Evolutionary conservation across 768 basidiomycete genomes (phyloP).

Genomic region (Xerocomellus dryophilus): DNA sequence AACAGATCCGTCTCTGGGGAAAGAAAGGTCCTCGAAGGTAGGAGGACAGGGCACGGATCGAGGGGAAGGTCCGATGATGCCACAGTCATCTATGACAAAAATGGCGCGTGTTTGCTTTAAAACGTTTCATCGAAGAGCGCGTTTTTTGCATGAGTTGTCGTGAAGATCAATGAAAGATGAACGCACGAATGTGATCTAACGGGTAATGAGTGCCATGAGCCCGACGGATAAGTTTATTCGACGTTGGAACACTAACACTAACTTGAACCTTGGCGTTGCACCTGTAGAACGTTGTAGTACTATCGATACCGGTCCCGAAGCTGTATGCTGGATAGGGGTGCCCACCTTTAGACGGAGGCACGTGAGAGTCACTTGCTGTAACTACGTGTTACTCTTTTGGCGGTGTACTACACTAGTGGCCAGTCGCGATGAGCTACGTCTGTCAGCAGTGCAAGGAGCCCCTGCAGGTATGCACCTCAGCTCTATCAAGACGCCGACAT

Average conservation of each 20-base stretch:
- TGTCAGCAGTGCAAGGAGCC: conserved; percentile 94
- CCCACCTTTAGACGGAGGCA: background rate
- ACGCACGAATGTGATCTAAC: background rate
- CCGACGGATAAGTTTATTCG: background rate
- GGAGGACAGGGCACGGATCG: conserved; percentile 1
- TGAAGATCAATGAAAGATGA: conserved; percentile 13
- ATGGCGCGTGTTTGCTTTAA: conserved; percentile 13
- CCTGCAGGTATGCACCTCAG: conserved; percentile 55
- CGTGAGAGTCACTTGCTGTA: background rate
- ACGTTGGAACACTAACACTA: too few species aligned
- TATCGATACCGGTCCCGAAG: too few species aligned
- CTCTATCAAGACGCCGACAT: background rate
- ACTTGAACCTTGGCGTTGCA: background rate
- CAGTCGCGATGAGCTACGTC: conserved; percentile 44
- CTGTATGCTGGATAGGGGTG: too few species aligned
- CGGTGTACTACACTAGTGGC: too few species aligned
- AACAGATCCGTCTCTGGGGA: background rate
- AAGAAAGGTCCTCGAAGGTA: conserved; percentile 1
- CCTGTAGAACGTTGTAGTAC: too few species aligned
- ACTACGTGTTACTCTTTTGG: background rate
- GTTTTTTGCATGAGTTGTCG: conserved; percentile 20
- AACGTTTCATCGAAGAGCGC: conserved; percentile 4
- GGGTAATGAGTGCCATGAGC: background rate
- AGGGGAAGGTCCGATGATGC: background rate
- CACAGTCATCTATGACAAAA: conserved; percentile 2